phyloP scores from a whole-genome alignment of 768 basidiomycete species.

The Naganishia antarctica region DNA sequence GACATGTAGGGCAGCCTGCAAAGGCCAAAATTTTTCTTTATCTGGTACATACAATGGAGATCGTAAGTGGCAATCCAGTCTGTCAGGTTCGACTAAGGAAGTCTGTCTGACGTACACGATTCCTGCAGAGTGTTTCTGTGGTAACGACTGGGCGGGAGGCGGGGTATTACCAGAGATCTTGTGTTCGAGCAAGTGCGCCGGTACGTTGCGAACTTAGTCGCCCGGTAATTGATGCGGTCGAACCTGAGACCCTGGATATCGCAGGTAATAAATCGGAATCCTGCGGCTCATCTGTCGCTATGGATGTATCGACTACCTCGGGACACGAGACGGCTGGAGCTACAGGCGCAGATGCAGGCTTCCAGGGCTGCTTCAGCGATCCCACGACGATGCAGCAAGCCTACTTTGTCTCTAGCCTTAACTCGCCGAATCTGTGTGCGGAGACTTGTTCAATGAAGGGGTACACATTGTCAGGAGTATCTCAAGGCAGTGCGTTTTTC shows the following conservation, averaged over 20 bases:
- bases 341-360: constrained; percentile 13
- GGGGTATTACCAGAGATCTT: background rate
- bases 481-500: constrained; percentile 12
- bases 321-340: background rate
- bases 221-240: too few relatives aligned
- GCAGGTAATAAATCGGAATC: constrained; percentile 5
- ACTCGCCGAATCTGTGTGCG: constrained; percentile 7
- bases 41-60: constrained; percentile 11
- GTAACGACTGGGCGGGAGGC: constrained; percentile 10
- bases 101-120: too few relatives aligned
- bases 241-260: background rate
- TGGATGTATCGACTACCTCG: constrained; percentile 14
- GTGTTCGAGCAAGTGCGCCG: constrained; percentile 10
- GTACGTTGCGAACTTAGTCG: background rate
- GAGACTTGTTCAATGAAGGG: constrained; percentile 11
- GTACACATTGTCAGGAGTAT: constrained; percentile 1
- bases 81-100: background rate
- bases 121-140: constrained; percentile 9
- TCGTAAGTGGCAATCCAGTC: background rate
- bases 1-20: constrained; percentile 39
- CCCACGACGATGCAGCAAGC: constrained; percentile 2
- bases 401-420: background rate
- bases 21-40: constrained; percentile 30
- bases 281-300: constrained; percentile 5
- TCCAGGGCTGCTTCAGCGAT: constrained; percentile 19